These are phyloP conservation scores for Lyophyllum shimeji DNA, from an alignment of 768 basidiomycete species.

Conservation along the genomic window DNA sequence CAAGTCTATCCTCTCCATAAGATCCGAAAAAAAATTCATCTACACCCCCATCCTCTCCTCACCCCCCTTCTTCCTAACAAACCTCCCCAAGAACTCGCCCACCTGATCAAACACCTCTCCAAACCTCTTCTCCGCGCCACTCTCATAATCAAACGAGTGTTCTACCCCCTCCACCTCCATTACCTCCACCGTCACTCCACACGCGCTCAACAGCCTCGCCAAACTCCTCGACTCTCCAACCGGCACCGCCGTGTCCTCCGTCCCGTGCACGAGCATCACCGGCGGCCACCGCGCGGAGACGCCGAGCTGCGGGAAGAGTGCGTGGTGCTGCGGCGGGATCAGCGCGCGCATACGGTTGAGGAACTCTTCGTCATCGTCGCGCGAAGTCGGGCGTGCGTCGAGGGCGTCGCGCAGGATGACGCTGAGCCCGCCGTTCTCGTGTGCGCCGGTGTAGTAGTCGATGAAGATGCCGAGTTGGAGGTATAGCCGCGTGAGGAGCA, in stretches of 20 bases:
- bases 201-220: constrained; percentile 23
- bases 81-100: constrained; percentile 31
- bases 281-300: constrained; percentile 41
- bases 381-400: neutral
- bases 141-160: constrained; percentile 57
- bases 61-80: constrained; percentile 1
- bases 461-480: constrained; percentile 56
- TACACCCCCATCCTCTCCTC: neutral
- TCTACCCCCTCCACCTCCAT: constrained; percentile 33
- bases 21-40: neutral
- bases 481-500: constrained; percentile 56
- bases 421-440: constrained; percentile 47
- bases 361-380: constrained; percentile 11
- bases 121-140: constrained; percentile 40
- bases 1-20: neutral
- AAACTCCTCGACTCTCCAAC: constrained; percentile 39
- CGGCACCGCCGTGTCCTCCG: constrained; percentile 45
- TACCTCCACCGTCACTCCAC: constrained; percentile 28
- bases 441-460: constrained; percentile 57
- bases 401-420: constrained; percentile 31
- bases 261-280: constrained; percentile 47
- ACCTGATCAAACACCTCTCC: constrained; percentile 35
- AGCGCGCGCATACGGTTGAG: constrained; percentile 8
- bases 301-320: constrained; percentile 46
- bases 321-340: constrained; percentile 29